Evolutionary conservation across 176 grass and related monocot genomes (phyloP).

Genomic region (Stipa capillata): DNA sequence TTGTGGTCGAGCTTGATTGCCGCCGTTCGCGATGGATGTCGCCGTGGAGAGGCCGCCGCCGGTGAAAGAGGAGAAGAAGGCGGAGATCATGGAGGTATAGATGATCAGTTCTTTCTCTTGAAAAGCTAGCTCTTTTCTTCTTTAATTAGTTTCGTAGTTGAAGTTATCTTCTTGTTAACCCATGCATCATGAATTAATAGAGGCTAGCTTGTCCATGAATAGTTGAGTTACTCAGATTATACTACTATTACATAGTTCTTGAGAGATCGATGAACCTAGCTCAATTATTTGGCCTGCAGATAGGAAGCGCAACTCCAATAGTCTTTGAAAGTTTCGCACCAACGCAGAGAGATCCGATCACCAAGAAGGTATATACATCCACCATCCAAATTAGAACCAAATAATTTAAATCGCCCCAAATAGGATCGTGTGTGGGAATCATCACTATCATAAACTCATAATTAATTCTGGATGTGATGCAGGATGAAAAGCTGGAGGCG

Average conservation of each 20-base stretch:
- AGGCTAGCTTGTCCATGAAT: not conserved
- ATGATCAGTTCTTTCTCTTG: not conserved
- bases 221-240: not conserved
- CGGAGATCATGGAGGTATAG: not conserved
- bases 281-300: slow-evolving; percentile 6
- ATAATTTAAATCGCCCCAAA: not conserved
- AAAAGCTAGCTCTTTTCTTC: not conserved
- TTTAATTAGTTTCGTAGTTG: not conserved
- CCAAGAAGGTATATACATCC: slow-evolving; percentile 17
- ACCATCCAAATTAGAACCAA: not conserved
- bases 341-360: slow-evolving; percentile 1
- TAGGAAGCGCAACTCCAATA: slow-evolving; percentile 16
- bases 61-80: slow-evolving; percentile 25
- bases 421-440: not conserved
- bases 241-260: not conserved
- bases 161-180: not conserved
- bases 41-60: slow-evolving; percentile 24
- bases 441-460: not conserved
- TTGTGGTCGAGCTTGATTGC: not conserved
- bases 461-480: not conserved
- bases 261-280: not conserved
- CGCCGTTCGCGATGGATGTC: slow-evolving; percentile 19
- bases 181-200: not conserved
- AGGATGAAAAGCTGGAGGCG: slow-evolving; percentile 44
- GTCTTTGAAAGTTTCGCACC: slow-evolving; percentile 34